These are phyloP conservation scores for Asterochloris erici DNA, from an alignment of 139 green algal species.

Conservation along the genomic window DNA sequence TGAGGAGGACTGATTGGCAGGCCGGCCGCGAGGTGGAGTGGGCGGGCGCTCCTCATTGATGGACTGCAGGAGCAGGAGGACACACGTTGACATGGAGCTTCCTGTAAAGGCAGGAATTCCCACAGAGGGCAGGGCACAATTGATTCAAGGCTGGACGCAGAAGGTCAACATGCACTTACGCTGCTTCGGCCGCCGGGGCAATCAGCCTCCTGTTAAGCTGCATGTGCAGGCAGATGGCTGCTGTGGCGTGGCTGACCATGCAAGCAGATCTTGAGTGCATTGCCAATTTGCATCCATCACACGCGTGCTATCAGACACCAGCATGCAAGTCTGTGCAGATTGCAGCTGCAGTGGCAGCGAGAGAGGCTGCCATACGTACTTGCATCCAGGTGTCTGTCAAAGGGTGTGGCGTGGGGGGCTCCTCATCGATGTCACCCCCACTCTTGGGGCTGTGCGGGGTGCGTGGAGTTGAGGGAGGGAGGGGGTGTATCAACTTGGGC, in stretches of 20 bases:
- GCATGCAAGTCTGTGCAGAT: too few relatives aligned
- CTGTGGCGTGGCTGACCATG: too few relatives aligned
- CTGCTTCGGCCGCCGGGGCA: neutral
- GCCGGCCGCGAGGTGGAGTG: constrained; percentile 81
- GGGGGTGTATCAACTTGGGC: constrained; percentile 99
- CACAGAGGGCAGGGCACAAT: neutral
- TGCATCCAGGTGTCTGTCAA: constrained; percentile 48
- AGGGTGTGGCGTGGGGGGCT: constrained; percentile 54
- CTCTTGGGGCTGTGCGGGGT: constrained; percentile 43
- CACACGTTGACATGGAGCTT: neutral
- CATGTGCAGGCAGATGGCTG: too few relatives aligned
- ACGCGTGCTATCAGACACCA: too few relatives aligned
- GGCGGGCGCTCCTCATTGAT: constrained; percentile 92
- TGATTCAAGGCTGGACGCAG: neutral
- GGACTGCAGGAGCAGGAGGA: constrained; percentile 20
- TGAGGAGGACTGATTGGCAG: constrained; percentile 45
- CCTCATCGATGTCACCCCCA: constrained; percentile 45
- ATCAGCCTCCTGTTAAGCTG: too few relatives aligned
- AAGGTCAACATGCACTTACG: neutral
- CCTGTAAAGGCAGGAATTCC: neutral
- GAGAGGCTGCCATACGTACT: constrained; percentile 5
- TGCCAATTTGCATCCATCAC: too few relatives aligned
- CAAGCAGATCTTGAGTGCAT: too few relatives aligned
- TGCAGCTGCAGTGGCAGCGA: too few relatives aligned
- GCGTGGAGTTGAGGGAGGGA: constrained; percentile 78